Percentiles rank a stretch among this genome's conserved stretches.
phyloP scores from a whole-genome alignment of 2,329 filamentous ascomycete species.

The Lasiodiplodia sp. region DNA sequence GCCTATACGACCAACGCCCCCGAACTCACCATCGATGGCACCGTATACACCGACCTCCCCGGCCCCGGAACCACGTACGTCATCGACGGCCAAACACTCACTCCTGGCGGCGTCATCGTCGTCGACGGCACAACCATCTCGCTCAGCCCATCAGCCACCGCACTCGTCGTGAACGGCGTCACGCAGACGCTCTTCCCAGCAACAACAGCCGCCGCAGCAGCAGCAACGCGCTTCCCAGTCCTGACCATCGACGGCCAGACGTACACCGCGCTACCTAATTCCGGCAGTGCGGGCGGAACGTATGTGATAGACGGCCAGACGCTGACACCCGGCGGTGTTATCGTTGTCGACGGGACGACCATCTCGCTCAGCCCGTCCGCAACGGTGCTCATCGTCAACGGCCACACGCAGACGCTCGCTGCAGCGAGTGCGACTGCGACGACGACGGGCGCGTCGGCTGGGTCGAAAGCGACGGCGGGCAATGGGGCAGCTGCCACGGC shows the following conservation, averaged over 20 bases:
- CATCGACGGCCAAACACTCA: slow-evolving; percentile 47
- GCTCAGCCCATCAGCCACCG: slow-evolving; percentile 34
- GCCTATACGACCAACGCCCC: slow-evolving; percentile 38
- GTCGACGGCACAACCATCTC: slow-evolving; percentile 41
- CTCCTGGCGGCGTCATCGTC: slow-evolving; percentile 46
- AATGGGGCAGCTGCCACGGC: background rate
- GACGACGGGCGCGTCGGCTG: background rate
- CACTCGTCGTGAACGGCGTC: slow-evolving; percentile 29
- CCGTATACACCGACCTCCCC: slow-evolving; percentile 39
- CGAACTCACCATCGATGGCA: slow-evolving; percentile 42
- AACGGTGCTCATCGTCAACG: slow-evolving; percentile 26
- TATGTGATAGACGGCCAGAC: slow-evolving; percentile 52
- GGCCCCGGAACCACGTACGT: slow-evolving; percentile 42
- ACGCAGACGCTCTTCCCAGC: slow-evolving; percentile 29
- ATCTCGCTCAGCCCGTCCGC: slow-evolving; percentile 40
- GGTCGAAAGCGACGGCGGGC: background rate
- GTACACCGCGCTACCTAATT: slow-evolving; percentile 14
- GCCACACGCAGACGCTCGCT: slow-evolving; percentile 33
- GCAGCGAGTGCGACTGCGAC: background rate
- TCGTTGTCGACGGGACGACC: slow-evolving; percentile 36
- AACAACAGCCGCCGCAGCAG: slow-evolving; percentile 30
- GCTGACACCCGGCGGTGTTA: slow-evolving; percentile 44
- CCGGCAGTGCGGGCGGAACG: background rate
- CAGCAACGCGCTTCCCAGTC: slow-evolving; percentile 21
- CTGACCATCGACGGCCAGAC: slow-evolving; percentile 35